Conservation (phyloP, 2,329 filamentous ascomycete species). For the Dactylonectria macrodidyma region DNA sequence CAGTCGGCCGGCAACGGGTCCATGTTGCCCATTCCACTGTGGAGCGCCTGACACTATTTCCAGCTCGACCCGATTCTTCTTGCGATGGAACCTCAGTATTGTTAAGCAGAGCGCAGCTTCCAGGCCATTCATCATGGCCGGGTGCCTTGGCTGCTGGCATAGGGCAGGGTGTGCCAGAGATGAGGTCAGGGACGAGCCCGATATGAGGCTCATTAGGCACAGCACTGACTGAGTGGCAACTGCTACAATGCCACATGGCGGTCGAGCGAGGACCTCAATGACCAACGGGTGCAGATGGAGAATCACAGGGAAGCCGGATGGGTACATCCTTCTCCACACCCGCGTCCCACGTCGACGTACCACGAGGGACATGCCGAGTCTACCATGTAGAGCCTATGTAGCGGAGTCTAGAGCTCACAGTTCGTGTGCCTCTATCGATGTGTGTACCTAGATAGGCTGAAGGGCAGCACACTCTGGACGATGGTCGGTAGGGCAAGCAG, state of each 20-base stretch:
- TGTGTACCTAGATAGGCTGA: background rate
- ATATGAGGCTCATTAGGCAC: conserved; percentile 24
- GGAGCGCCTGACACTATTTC: conserved; percentile 45
- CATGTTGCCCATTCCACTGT: conserved; percentile 44
- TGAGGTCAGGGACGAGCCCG: conserved; percentile 10
- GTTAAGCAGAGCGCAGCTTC: conserved; percentile 41
- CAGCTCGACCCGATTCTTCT: conserved; percentile 28
- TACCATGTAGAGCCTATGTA: too few relatives aligned
- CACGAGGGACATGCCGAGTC: background rate
- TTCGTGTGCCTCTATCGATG: too few relatives aligned
- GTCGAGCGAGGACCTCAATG: conserved; percentile 25
- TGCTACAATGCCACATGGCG: conserved; percentile 45
- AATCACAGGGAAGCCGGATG: conserved; percentile 19
- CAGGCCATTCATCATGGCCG: conserved; percentile 23
- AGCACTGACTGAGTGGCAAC: conserved; percentile 23
- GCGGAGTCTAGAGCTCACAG: too few relatives aligned
- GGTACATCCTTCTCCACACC: conserved; percentile 25
- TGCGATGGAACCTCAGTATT: conserved; percentile 37
- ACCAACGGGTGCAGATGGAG: conserved; percentile 13
- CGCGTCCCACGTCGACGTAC: conserved; percentile 23
- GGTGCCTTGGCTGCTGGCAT: conserved; percentile 18
- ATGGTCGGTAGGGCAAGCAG: background rate
- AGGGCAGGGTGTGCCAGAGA: conserved; percentile 15
- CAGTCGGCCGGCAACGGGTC: conserved; percentile 46
- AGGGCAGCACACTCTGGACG: conserved; percentile 1